phyloP scores from a whole-genome alignment of 768 basidiomycete genomes.

The Trametes gibbosa region DNA sequence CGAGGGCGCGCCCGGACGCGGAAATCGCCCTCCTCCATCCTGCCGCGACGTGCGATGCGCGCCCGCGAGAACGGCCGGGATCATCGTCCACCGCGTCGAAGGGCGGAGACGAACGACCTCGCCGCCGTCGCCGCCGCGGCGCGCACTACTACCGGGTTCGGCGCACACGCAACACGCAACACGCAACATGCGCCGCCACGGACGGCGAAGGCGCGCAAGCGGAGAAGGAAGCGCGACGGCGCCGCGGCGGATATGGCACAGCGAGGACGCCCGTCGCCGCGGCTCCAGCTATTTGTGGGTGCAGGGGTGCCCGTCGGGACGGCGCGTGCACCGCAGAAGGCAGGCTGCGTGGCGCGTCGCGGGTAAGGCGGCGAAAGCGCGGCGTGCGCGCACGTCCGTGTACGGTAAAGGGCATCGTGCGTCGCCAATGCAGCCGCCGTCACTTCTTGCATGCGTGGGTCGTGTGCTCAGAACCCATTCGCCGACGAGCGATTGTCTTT shows the following conservation, averaged over 20 bases:
- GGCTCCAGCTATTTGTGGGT: constrained; percentile 9
- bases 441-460: too few relatives aligned
- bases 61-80: background rate
- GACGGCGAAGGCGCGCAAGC: background rate
- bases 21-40: background rate
- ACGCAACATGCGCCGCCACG: too few relatives aligned
- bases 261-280: constrained; percentile 5
- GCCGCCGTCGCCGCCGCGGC: too few relatives aligned
- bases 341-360: constrained; percentile 11
- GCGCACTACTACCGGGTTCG: background rate
- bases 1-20: background rate
- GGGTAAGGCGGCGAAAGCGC: constrained; percentile 14
- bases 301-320: constrained; percentile 2
- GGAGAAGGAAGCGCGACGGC: background rate
- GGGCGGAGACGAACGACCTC: too few relatives aligned
- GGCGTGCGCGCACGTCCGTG: background rate
- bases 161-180: background rate
- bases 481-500: background rate
- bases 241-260: constrained; percentile 7
- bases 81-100: background rate
- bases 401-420: too few relatives aligned
- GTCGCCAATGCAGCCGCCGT: too few relatives aligned
- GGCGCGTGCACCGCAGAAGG: constrained; percentile 1
- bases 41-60: background rate
- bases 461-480: too few relatives aligned